A percentile compares a stretch with the other conserved stretches of the same genome.
phyloP scores from a whole-genome alignment of 2,329 filamentous ascomycete species.

The Achaetomium macrosporum region DNA sequence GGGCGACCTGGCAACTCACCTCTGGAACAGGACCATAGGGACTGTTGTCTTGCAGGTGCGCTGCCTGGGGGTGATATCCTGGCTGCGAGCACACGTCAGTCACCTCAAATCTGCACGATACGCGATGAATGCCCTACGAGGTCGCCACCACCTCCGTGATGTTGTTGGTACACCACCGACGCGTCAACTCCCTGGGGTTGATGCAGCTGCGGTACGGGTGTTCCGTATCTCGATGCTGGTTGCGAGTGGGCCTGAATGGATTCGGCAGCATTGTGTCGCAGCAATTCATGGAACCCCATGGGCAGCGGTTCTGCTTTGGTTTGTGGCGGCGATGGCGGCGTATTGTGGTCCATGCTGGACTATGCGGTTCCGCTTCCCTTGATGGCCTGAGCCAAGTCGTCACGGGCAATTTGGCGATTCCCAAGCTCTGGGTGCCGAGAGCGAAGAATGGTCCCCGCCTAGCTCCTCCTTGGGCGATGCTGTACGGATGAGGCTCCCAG shows the following conservation, averaged over 20 bases:
- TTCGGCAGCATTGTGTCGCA: slow-evolving; percentile 38
- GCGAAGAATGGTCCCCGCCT: too few species aligned
- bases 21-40: slow-evolving; percentile 26
- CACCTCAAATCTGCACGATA: neutral
- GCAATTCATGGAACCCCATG: slow-evolving; percentile 38
- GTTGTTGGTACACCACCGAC: slow-evolving; percentile 29
- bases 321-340: slow-evolving; percentile 42
- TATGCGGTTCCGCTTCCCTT: slow-evolving; percentile 12
- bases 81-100: slow-evolving; percentile 17
- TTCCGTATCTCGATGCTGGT: slow-evolving; percentile 34
- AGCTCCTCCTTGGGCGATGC: neutral
- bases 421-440: too few species aligned
- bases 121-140: slow-evolving; percentile 12
- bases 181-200: slow-evolving; percentile 26
- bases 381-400: neutral
- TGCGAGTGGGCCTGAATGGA: slow-evolving; percentile 31
- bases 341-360: slow-evolving; percentile 33
- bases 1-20: slow-evolving; percentile 13
- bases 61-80: slow-evolving; percentile 19
- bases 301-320: slow-evolving; percentile 35
- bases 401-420: neutral
- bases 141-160: slow-evolving; percentile 17
- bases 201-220: slow-evolving; percentile 31
- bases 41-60: slow-evolving; percentile 22
- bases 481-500: neutral